Evolutionary conservation across 257 asterid species (phyloP), one percentile per base, ranked within the genome.

Genomic region (Linderniella brevidens): DNA sequence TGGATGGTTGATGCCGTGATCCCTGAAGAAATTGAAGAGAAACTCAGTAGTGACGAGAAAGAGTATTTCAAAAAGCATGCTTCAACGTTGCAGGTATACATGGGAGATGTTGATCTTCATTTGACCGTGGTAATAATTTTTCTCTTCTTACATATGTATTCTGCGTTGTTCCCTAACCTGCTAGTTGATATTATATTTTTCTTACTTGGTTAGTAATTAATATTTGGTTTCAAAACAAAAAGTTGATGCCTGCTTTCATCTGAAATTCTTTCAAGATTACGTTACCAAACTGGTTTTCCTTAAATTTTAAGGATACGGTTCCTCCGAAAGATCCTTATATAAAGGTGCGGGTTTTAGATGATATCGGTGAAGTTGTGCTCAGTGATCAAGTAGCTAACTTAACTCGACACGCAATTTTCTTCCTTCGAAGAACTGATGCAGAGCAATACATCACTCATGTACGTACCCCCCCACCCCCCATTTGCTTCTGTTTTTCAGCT

Each of bases 311-410:
- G 93, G 97, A 83, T 57, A 88, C 67, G 84, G 69, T 83, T 59
- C 97, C 95, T 49, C 97, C 93, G 4, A 88, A 88, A 66, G 93
- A 88, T 74, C 95, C 97, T 29, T 83, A 68, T 71, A 76, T 88
- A 55, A 88, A 83, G 67, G 97, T 80, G 53, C 68, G 95, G 65
- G 95, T 80, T 53, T 64, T 80, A 4, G 92, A 74, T 56, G 84
- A 88, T 55, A 74, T 88, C 45, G 95, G 97, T 13, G 76, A 76
- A 55, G 82, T 84, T 45, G 62, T 57, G 50, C 80, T 88, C 4
- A 65, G 90, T 8, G 84, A 88, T 61, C 97, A 83, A 59, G 65
- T 63, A 11, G 90, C 80, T 39, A 83, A 78, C 69, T 58, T 83
- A 44, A 82, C 86, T 35, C 78, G 62, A 38, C 86, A 88, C 46